A percentile compares a stretch with the other conserved stretches of the same genome.
Evolutionary conservation across 176 grass and related monocot genomes (phyloP).

Genomic region (Hsuehochloa calcarea): DNA sequence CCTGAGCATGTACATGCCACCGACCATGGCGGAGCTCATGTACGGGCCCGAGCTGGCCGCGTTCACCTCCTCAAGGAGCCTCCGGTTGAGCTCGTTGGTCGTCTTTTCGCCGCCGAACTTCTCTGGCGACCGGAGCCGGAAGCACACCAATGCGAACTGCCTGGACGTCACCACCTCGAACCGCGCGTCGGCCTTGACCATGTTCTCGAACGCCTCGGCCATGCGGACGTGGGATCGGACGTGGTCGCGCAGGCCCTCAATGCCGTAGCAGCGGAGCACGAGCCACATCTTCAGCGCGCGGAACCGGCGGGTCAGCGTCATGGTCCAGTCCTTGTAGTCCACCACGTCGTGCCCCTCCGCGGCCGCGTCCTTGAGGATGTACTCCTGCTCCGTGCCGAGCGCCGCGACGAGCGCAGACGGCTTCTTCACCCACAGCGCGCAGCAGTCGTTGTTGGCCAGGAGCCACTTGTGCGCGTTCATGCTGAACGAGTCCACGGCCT

Average conservation of each 20-base stretch:
- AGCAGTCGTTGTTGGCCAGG: constrained; percentile 68
- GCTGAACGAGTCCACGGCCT: constrained; percentile 57
- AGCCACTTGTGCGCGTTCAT: constrained; percentile 73
- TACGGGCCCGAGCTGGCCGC: constrained; percentile 31
- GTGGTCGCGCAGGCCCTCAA: constrained; percentile 44
- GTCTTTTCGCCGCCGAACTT: constrained; percentile 37
- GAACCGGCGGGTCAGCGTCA: constrained; percentile 62
- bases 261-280: constrained; percentile 66
- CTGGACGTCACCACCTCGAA: constrained; percentile 61
- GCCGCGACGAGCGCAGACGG: constrained; percentile 41
- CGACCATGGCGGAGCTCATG: constrained; percentile 63
- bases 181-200: constrained; percentile 48
- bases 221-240: constrained; percentile 49
- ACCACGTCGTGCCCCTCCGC: constrained; percentile 46
- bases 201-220: constrained; percentile 55
- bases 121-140: constrained; percentile 34
- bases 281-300: constrained; percentile 75
- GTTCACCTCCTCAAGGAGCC: constrained; percentile 58
- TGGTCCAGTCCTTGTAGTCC: constrained; percentile 82
- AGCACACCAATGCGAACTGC: constrained; percentile 64
- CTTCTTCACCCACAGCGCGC: constrained; percentile 55
- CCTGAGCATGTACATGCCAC: constrained; percentile 52
- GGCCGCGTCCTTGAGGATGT: constrained; percentile 50
- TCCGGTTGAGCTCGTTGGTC: constrained; percentile 46
- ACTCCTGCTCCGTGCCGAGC: constrained; percentile 61